A percentile compares a stretch with the other conserved stretches of the same genome.
These are phyloP conservation scores for Gossypium longicalyx DNA, from an alignment of 345 rosid genomes.

Conservation along the genomic window DNA sequence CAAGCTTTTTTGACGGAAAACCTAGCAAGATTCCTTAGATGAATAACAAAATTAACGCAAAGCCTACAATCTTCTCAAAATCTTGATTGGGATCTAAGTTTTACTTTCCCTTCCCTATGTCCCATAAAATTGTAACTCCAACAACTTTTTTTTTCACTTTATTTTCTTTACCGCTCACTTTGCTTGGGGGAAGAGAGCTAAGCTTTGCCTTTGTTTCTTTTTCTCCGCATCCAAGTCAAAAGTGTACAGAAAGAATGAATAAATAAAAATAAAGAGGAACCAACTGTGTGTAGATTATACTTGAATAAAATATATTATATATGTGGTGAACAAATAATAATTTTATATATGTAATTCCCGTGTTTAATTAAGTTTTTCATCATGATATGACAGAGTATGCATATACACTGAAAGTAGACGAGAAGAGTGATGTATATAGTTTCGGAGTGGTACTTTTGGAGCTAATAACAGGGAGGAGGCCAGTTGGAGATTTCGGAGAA, in stretches of 20 bases:
- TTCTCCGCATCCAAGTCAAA: background rate
- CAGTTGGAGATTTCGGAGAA: constrained; percentile 80
- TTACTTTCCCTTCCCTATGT: constrained; percentile 31
- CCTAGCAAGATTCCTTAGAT: background rate
- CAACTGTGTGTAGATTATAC: background rate
- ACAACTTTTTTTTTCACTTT: background rate
- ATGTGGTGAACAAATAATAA: background rate
- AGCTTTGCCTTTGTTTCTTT: background rate
- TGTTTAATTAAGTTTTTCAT: no score
- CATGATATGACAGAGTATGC: constrained; percentile 56
- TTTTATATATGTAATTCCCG: background rate
- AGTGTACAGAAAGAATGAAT: background rate
- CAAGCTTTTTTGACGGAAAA: constrained; percentile 26
- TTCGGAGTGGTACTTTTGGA: constrained; percentile 82
- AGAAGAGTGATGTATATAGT: constrained; percentile 93
- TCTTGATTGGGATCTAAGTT: constrained; percentile 31
- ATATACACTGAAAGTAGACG: constrained; percentile 74
- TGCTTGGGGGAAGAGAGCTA: background rate
- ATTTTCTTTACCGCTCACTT: background rate
- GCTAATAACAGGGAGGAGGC: constrained; percentile 69
- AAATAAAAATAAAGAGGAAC: background rate
- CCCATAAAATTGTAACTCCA: constrained; percentile 20
- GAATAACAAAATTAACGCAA: constrained; percentile 11
- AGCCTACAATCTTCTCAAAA: background rate
- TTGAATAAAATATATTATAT: background rate